Evolutionary conservation across 2,329 filamentous ascomycete genomes (phyloP).

Genomic region (Colletotrichum sp.): DNA sequence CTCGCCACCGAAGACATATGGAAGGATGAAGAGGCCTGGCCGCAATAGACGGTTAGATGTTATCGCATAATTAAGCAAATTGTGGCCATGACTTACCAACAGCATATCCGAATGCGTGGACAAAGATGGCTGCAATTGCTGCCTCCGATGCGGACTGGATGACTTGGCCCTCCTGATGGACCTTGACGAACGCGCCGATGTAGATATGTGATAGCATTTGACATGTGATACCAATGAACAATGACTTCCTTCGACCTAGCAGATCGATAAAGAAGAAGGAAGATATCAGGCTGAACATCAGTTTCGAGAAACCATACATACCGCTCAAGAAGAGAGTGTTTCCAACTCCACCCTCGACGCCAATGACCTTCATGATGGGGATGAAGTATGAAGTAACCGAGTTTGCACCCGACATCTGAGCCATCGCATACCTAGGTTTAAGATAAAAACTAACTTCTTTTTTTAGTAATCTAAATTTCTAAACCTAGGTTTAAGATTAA

Average conservation of each 20-base stretch:
- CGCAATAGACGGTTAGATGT: not conserved
- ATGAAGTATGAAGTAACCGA: slow-evolving; percentile 47
- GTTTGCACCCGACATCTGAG: slow-evolving; percentile 49
- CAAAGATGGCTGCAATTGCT: slow-evolving; percentile 46
- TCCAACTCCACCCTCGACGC: slow-evolving; percentile 30
- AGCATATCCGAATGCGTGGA: slow-evolving; percentile 50
- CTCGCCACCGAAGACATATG: slow-evolving; percentile 48
- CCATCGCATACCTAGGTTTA: slow-evolving; percentile 39
- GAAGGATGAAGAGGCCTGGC: slow-evolving; percentile 37
- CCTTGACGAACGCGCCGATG: not conserved
- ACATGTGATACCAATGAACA: slow-evolving; percentile 35
- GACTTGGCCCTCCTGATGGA: slow-evolving; percentile 23
- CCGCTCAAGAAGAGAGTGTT: slow-evolving; percentile 40
- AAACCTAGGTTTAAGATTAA: too few species aligned
- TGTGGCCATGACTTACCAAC: slow-evolving; percentile 20
- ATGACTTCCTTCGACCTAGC: slow-evolving; percentile 40
- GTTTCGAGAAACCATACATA: slow-evolving; percentile 48
- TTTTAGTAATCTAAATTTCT: too few species aligned
- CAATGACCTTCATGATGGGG: slow-evolving; percentile 42
- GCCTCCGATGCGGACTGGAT: slow-evolving; percentile 33
- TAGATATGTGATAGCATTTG: slow-evolving; percentile 38
- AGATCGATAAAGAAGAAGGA: slow-evolving; percentile 49
- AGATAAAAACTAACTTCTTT: too few species aligned
- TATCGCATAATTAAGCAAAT: not conserved
- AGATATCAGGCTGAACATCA: slow-evolving; percentile 42